Conservation (phyloP, 805 yeast species). For the Pichia phayaonensis region DNA sequence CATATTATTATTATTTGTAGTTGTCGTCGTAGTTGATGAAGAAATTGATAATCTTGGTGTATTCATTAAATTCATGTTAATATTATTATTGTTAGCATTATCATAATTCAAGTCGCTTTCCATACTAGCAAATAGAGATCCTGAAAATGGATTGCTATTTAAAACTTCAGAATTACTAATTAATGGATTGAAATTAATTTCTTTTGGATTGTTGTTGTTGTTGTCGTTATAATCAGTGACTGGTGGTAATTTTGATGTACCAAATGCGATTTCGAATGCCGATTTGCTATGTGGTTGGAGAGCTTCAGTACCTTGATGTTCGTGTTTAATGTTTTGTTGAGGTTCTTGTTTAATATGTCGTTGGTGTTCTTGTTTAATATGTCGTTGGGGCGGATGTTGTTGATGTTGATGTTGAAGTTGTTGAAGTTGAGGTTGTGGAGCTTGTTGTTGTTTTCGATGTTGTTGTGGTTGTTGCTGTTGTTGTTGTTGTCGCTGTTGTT, state of each 20-base stretch:
- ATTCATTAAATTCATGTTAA: neutral
- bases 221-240: slow-evolving; percentile 25
- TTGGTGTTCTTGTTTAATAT: neutral
- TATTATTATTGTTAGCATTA: neutral
- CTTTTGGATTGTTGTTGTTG: slow-evolving; percentile 5
- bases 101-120: neutral
- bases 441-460: neutral
- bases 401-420: neutral
- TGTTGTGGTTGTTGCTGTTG: slow-evolving; percentile 1
- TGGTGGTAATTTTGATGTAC: slow-evolving; percentile 30
- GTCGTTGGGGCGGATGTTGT: slow-evolving; percentile 6
- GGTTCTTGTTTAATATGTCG: slow-evolving; percentile 6
- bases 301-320: slow-evolving; percentile 1
- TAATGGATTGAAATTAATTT: slow-evolving; percentile 5
- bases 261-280: slow-evolving; percentile 31
- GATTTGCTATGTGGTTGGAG: slow-evolving; percentile 17
- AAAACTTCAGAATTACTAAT: slow-evolving; percentile 4
- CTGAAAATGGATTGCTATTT: neutral
- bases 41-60: neutral
- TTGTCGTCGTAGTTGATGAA: neutral
- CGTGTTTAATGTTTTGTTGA: neutral
- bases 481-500: too few relatives aligned
- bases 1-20: neutral
- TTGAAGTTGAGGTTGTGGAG: neutral
- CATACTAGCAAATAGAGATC: neutral